Conservation (phyloP, 441 rosid genomes). For the Hura crepitans region DNA sequence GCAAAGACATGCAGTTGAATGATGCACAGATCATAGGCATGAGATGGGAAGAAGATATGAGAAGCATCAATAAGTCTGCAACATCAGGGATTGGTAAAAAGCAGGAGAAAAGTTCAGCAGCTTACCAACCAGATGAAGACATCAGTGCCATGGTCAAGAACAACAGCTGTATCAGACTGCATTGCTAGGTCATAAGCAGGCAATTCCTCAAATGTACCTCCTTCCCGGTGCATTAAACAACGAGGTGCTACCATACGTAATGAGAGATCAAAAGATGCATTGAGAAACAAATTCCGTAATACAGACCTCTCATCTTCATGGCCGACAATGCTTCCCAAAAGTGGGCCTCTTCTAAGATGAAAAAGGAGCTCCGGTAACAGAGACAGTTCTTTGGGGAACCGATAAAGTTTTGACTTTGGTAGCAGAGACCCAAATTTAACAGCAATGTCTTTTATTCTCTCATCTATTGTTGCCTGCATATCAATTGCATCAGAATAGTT, state of each 20-base stretch:
- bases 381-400: conserved; percentile 80
- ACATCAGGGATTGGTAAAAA: conserved; percentile 10
- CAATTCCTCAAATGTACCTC: conserved; percentile 90
- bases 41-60: conserved; percentile 10
- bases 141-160: conserved; percentile 97
- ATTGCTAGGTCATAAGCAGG: conserved; percentile 87
- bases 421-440: conserved; percentile 71
- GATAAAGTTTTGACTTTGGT: conserved; percentile 71
- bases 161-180: conserved; percentile 95
- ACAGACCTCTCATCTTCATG: conserved; percentile 96
- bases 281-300: conserved; percentile 71
- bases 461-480: conserved; percentile 70
- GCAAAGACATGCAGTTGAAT: conserved; percentile 4
- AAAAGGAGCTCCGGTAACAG: conserved; percentile 74
- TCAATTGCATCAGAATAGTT: conserved; percentile 57
- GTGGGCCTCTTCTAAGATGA: conserved; percentile 87
- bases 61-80: conserved; percentile 9
- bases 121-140: conserved; percentile 97
- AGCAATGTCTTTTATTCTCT: conserved; percentile 86
- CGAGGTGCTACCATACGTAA: conserved; percentile 93
- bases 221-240: conserved; percentile 91
- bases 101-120: conserved; percentile 20
- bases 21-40: conserved; percentile 17
- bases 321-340: conserved; percentile 89
- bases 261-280: conserved; percentile 85